Percentiles rank a stretch among this genome's conserved stretches.
phyloP scores from a whole-genome alignment of 805 yeast genomes.

The Vanderwaltozyma polyspora region DNA sequence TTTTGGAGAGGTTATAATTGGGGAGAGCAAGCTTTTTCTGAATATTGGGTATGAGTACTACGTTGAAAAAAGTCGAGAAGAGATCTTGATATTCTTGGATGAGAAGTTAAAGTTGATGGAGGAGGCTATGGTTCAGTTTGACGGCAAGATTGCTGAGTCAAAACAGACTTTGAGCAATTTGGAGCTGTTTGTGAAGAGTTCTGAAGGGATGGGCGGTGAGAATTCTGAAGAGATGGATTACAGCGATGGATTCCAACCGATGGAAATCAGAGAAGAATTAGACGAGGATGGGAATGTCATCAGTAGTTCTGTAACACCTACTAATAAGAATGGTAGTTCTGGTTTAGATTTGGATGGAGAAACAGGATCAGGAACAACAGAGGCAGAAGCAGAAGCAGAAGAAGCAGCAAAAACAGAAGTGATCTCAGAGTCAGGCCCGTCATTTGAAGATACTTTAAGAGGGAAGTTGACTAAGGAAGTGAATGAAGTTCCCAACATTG shows the following conservation, averaged over 20 bases:
- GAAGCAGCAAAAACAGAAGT: neutral
- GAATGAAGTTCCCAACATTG: neutral
- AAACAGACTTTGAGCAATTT: conserved; percentile 24
- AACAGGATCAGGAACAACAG: neutral
- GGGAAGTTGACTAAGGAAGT: conserved; percentile 4
- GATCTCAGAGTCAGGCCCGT: neutral
- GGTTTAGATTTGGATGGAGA: neutral
- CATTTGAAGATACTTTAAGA: conserved; percentile 9
- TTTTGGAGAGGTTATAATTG: conserved; percentile 23
- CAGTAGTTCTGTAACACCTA: conserved; percentile 33
- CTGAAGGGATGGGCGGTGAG: conserved; percentile 18
- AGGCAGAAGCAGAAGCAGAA: neutral
- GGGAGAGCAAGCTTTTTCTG: conserved; percentile 15
- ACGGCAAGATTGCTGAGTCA: conserved; percentile 32
- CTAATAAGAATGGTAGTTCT: conserved; percentile 3
- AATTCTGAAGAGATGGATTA: conserved; percentile 15
- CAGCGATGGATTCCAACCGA: conserved; percentile 52
- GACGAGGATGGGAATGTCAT: conserved; percentile 76
- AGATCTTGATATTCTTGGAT: conserved; percentile 16
- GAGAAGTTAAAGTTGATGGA: conserved; percentile 21
- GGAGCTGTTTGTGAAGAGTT: neutral
- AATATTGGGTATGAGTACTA: conserved; percentile 27
- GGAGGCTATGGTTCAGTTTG: conserved; percentile 33
- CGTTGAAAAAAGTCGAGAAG: conserved; percentile 18
- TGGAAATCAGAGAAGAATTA: conserved; percentile 76